A percentile compares a stretch with the other conserved stretches of the same genome.
phyloP scores from a whole-genome alignment of 805 yeast species.

The Metschnikowia aberdeeniae region DNA sequence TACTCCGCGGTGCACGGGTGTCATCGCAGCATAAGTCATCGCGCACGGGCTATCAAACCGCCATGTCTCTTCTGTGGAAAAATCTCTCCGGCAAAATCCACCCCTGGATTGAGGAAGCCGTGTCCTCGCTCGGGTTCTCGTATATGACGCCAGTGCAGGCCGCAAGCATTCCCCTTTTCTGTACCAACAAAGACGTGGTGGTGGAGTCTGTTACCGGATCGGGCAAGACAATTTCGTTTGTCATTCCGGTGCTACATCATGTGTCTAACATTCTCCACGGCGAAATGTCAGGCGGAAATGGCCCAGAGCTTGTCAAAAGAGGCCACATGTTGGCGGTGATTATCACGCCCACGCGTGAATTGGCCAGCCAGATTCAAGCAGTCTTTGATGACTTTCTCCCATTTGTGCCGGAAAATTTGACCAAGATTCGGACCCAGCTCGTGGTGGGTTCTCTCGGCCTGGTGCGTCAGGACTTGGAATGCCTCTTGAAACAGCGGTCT shows the following conservation, averaged over 20 bases:
- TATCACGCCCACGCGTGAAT: slow-evolving; percentile 69
- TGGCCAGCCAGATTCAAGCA: slow-evolving; percentile 64
- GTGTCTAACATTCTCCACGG: slow-evolving; percentile 35
- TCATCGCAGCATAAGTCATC: not conserved
- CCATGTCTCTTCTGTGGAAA: slow-evolving; percentile 55
- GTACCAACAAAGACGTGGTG: slow-evolving; percentile 86
- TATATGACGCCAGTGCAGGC: slow-evolving; percentile 98
- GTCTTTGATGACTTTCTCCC: slow-evolving; percentile 61
- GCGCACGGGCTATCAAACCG: no score
- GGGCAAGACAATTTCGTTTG: slow-evolving; percentile 93
- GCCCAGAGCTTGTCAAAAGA: slow-evolving; percentile 36
- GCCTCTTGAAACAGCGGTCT: slow-evolving; percentile 52
- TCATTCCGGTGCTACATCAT: slow-evolving; percentile 75
- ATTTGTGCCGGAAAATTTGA: slow-evolving; percentile 48
- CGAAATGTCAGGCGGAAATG: slow-evolving; percentile 14
- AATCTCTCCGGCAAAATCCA: slow-evolving; percentile 48
- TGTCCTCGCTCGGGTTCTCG: slow-evolving; percentile 68
- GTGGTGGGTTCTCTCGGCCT: slow-evolving; percentile 61
- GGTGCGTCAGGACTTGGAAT: slow-evolving; percentile 67
- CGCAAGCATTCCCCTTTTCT: slow-evolving; percentile 79
- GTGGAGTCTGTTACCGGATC: slow-evolving; percentile 98
- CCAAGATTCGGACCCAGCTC: slow-evolving; percentile 50
- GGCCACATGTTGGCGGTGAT: slow-evolving; percentile 73
- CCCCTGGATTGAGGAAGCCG: slow-evolving; percentile 71
- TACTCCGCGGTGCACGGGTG: not conserved